Base-by-base conservation (phyloP, 768 basidiomycete genomes). In the Xerocomellus intermedius region DNA sequence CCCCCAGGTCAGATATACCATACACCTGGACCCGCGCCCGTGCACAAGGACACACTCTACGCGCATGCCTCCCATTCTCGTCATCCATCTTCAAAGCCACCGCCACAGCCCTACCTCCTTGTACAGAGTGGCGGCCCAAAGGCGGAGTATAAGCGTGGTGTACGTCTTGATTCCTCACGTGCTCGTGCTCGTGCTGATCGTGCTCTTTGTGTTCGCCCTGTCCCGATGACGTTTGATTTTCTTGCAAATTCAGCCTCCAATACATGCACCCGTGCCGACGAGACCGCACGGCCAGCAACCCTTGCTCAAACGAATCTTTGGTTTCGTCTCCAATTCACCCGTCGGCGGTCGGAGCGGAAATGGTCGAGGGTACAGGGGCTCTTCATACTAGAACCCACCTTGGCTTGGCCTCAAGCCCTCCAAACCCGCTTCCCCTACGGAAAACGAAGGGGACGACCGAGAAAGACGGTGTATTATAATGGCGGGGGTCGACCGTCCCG, bases 71-170 rank as follows among this genome's bases (percentile, higher is more conserved):
- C 68, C 3, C 42, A 68, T 14, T 55, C 59, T 13, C 65, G 67
- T 9, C 58, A 69, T 17, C n/a, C 62, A 16, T 48, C 62, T 2
- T 63, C 64, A 37, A 68, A 63, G 42, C 55, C 50, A 17, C 64
- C 58, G 36, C 49, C 66, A 42, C 67, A 67, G 48, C 59, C 68
- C 41, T 69, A 65, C 22, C 58, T 67, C 49, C 45, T 64, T 45
- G 67, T 67, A 37, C 59, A 52, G 19, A 39, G 65, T 33, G 68
- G 65, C 39, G 65, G 68, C 9, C 68, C 68, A 47, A 69, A 60
- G 36, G 63, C 67, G 46, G 70, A 70, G 47, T 70, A 69, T 36
- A 71, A 68, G 46, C 70, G 55, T 42, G 69, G 68, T 8, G 69
- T 70, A 37, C 66, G 69, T 68, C 52, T 41, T 42, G 32, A 14